A percentile compares a stretch with the other conserved stretches of the same genome.
phyloP scores from a whole-genome alignment of 768 basidiomycete genomes.

The Russula virescens region DNA sequence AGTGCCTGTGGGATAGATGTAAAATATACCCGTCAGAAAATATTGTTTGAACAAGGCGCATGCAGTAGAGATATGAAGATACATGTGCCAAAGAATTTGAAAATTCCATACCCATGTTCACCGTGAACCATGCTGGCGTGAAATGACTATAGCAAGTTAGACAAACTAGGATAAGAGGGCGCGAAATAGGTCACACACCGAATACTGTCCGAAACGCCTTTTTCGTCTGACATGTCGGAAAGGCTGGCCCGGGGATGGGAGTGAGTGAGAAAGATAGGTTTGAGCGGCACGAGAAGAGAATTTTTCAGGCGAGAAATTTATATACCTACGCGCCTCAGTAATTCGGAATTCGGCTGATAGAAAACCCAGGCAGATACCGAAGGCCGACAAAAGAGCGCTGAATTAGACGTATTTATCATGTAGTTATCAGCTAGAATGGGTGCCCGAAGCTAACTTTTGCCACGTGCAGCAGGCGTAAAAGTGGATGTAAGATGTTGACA shows the following conservation, averaged over 20 bases:
- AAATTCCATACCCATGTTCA: constrained; percentile 43
- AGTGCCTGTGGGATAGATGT: constrained; percentile 33
- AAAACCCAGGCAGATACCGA: no score
- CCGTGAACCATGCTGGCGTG: constrained; percentile 50
- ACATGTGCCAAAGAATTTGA: no score
- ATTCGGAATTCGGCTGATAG: constrained; percentile 12
- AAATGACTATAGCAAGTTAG: constrained; percentile 37
- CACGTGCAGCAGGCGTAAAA: no score
- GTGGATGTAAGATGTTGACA: no score
- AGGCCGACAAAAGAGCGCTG: background rate
- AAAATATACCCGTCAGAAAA: background rate
- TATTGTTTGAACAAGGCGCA: no score
- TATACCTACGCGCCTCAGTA: background rate
- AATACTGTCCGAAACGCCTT: constrained; percentile 34
- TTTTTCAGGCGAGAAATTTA: background rate
- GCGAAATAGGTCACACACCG: constrained; percentile 27
- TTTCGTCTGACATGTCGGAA: constrained; percentile 19
- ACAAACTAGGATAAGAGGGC: background rate
- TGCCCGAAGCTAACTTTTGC: no score
- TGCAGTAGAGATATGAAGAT: no score
- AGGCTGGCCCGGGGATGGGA: background rate
- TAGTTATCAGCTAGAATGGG: no score
- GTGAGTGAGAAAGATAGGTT: background rate
- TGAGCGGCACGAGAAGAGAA: background rate
- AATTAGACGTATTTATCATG: no score